Evolutionary conservation across 192 early-diverging fungal genomes (phyloP).

Genomic region (Backusella sp.): DNA sequence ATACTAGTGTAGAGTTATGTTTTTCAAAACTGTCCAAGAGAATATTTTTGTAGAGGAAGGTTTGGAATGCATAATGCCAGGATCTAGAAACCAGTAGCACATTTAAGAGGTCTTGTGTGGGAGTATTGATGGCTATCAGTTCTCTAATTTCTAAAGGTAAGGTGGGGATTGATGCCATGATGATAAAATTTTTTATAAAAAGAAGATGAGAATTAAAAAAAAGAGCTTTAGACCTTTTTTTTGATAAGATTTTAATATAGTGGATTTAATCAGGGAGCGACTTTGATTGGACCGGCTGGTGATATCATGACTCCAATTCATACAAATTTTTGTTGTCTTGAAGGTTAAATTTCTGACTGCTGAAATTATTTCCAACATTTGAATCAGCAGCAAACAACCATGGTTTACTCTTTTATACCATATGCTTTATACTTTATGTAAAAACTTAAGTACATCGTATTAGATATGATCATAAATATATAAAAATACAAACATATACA

Average conservation of each 20-base stretch:
- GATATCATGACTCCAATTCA: background rate
- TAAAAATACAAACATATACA: background rate
- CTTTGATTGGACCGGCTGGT: background rate
- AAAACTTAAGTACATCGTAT: background rate
- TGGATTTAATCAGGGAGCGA: background rate
- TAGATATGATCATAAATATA: background rate
- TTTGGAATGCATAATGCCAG: background rate
- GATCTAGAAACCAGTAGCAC: background rate
- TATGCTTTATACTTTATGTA: background rate
- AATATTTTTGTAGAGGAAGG: background rate
- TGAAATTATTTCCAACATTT: background rate
- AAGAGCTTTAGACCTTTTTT: background rate
- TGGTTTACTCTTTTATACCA: background rate
- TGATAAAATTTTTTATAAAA: background rate
- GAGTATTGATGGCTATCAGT: background rate
- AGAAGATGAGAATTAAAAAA: background rate
- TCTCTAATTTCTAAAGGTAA: conserved; percentile 13
- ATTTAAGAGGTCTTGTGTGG: background rate
- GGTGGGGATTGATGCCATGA: background rate
- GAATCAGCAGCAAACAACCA: background rate
- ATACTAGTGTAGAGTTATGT: background rate
- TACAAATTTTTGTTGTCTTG: conserved; percentile 5
- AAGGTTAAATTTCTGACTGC: conserved; percentile 3
- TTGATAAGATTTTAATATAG: background rate
- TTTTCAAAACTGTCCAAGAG: background rate